Percentiles rank a stretch among this genome's conserved stretches.
These are phyloP conservation scores for Plasmodium vivax DNA, from an alignment of 169 alveolate species.

Conservation along the genomic window DNA sequence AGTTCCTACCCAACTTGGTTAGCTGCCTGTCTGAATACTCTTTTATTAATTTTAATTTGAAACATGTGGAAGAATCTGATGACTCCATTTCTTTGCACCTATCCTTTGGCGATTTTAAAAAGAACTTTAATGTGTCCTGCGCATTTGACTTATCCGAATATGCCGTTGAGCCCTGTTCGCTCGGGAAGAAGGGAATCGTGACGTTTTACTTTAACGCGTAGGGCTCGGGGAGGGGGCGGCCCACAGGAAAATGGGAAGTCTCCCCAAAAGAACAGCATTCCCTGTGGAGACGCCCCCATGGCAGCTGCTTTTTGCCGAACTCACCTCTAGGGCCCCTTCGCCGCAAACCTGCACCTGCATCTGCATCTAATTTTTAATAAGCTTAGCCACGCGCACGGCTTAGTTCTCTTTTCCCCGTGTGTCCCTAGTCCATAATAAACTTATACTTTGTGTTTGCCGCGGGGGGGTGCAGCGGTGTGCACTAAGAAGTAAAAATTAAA, in stretches of 20 bases:
- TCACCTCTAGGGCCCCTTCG: neutral
- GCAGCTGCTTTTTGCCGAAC: neutral
- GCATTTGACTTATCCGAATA: conserved; percentile 33
- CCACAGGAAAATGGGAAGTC: too few species aligned
- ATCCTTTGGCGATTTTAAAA: conserved; percentile 29
- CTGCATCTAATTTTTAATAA: neutral
- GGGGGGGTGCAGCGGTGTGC: neutral
- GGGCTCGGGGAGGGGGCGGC: neutral
- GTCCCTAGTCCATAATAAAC: neutral
- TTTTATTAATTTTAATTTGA: conserved; percentile 39
- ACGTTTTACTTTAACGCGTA: conserved; percentile 17
- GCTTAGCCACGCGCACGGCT: neutral
- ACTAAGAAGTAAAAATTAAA: neutral
- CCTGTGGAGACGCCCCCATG: neutral
- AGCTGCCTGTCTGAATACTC: conserved; percentile 42
- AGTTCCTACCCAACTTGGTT: conserved; percentile 44
- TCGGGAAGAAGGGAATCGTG: conserved; percentile 38
- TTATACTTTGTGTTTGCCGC: neutral
- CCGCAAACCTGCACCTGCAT: neutral
- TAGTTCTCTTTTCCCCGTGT: neutral
- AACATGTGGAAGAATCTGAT: conserved; percentile 44
- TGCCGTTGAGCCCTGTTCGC: conserved; percentile 27
- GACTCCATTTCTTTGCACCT: conserved; percentile 14
- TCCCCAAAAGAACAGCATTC: neutral
- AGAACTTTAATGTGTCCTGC: conserved; percentile 24